Base-by-base conservation (phyloP, 257 asterid genomes). In the Solanum chmielewskii region DNA sequence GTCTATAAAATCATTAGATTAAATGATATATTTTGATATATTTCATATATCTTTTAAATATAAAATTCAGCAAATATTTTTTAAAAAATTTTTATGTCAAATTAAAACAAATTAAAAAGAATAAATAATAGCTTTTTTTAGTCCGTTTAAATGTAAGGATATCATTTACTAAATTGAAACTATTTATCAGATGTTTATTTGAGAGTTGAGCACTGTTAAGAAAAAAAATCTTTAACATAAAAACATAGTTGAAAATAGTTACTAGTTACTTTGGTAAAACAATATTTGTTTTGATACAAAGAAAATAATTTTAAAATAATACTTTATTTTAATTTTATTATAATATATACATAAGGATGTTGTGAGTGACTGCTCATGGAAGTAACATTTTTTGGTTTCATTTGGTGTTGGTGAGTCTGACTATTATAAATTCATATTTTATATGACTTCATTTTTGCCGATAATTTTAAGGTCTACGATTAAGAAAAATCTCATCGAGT, bases 381-480 rank as follows among this genome's bases (percentile, higher is more conserved):
- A 33, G 27, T 18, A 52, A 6, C 7, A 33, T 52, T 16, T 52
- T 47, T 6, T 6, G 3, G 12, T 42, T 42, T 42, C 45, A 9
- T 42, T 42, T 10, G 13, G 4, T 10, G 12, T 42, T 49, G 0
- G 3, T 15, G 1, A 52, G 3, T 52, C 2, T 16, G 4, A 52
- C 3, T 52, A 52, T 5, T 6, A 2, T 0, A 6, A 52, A 6
- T 52, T 52, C 0, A 0, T 52, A 0, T 6, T 52, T 0, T 23
- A 52, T 52, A 52, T 49, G 60, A 49, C 9, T 0, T 0, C 60
- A 52, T 0, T 1, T 6, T 52, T 52, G 1, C 0, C 9, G 2
- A 52, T 52, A 52, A 2, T 0, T 16, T 16, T 33, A 33, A 33
- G 35, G 5, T 33, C 35, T 37, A 6, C 0, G 6, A 37, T 37